A percentile compares a stretch with the other conserved stretches of the same genome.
Evolutionary conservation across 441 rosid species (phyloP).

Genomic region (Croton laevigatus): DNA sequence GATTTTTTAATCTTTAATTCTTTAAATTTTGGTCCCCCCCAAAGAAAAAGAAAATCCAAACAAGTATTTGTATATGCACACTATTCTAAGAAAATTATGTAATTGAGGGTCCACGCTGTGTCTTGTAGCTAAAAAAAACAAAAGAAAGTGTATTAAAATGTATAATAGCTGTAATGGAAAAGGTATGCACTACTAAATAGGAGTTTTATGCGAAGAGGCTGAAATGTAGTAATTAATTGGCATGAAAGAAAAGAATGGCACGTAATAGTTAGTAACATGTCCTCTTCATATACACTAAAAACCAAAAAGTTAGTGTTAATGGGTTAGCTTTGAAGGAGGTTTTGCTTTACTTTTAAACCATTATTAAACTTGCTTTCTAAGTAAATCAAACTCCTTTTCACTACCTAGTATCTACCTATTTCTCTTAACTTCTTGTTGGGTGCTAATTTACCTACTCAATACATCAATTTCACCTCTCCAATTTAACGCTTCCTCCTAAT

Average conservation of each 20-base stretch:
- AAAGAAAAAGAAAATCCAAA: no score
- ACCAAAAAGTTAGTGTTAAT: not conserved
- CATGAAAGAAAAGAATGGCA: no score
- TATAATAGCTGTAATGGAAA: no score
- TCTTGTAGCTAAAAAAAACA: no score
- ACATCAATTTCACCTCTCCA: not conserved
- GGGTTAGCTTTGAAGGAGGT: not conserved
- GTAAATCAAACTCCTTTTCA: not conserved
- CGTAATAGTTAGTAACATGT: not conserved
- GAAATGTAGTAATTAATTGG: not conserved
- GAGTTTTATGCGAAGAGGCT: slow-evolving; percentile 4
- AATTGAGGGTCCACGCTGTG: not conserved
- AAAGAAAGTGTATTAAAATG: no score
- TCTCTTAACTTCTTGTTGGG: no score
- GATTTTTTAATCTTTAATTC: no score
- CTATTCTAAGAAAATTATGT: not conserved
- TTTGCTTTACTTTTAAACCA: slow-evolving; percentile 18
- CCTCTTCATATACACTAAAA: not conserved
- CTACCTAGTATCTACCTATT: no score
- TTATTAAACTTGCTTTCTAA: slow-evolving; percentile 10
- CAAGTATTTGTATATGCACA: not conserved
- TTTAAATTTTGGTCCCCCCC: not conserved
- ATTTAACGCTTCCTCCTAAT: not conserved
- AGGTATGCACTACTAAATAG: not conserved
- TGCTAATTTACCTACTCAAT: not conserved